Percentiles rank a stretch among this genome's conserved stretches.
phyloP scores from a whole-genome alignment of 192 early-diverging fungal genomes.

The Coemansia asiatica region DNA sequence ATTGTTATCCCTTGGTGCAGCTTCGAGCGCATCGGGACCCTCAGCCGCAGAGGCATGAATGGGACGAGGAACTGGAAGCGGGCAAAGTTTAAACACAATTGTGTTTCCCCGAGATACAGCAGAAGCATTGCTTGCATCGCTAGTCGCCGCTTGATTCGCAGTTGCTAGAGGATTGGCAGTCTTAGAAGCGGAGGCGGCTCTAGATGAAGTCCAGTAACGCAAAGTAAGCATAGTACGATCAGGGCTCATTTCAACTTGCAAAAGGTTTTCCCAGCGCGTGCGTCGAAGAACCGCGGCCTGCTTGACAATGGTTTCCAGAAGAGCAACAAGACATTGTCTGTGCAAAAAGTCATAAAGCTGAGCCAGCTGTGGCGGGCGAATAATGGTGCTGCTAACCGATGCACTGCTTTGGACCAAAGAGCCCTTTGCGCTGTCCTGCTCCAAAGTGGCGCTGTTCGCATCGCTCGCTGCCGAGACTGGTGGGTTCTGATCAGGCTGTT shows the following conservation, averaged over 20 bases:
- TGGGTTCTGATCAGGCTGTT: neutral
- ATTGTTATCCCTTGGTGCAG: slow-evolving; percentile 6
- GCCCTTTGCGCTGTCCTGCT: neutral
- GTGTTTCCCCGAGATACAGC: slow-evolving; percentile 12
- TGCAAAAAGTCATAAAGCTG: slow-evolving; percentile 77
- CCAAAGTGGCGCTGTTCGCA: neutral
- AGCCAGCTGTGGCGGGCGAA: slow-evolving; percentile 62
- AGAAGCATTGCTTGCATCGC: neutral
- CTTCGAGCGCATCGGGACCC: slow-evolving; percentile 21
- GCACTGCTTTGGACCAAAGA: neutral
- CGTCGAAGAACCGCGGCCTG: slow-evolving; percentile 55
- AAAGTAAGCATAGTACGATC: slow-evolving; percentile 32
- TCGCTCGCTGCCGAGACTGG: neutral
- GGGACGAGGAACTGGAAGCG: slow-evolving; percentile 40
- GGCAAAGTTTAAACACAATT: slow-evolving; percentile 26
- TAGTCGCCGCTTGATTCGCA: neutral
- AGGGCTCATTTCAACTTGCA: slow-evolving; percentile 38
- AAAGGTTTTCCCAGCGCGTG: slow-evolving; percentile 46
- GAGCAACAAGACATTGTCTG: slow-evolving; percentile 62
- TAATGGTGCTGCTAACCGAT: neutral
- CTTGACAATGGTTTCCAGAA: slow-evolving; percentile 68
- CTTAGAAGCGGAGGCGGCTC: slow-evolving; percentile 17
- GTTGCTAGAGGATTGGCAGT: slow-evolving; percentile 3
- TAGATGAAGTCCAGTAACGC: slow-evolving; percentile 44
- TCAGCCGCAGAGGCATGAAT: slow-evolving; percentile 42